These are phyloP conservation scores for Clonostachys sp. DNA, from an alignment of 2,329 filamentous ascomycete species.

Conservation along the genomic window DNA sequence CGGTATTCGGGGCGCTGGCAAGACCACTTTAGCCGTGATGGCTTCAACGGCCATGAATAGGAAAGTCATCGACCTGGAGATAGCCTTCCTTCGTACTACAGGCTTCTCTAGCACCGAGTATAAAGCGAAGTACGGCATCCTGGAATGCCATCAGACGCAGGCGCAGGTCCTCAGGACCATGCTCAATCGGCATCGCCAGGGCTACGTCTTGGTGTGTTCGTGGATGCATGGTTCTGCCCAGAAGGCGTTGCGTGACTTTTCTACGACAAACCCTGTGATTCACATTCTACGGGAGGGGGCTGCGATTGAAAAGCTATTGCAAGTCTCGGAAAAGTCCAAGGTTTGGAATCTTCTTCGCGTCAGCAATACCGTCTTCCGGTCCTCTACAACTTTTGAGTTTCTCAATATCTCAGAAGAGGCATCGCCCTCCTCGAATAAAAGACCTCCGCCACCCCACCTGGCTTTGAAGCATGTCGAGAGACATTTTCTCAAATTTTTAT, in stretches of 20 bases:
- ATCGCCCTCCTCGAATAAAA: constrained; percentile 2
- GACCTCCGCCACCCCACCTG: constrained; percentile 50
- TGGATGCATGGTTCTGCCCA: constrained; percentile 64
- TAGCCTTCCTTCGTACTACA: constrained; percentile 59
- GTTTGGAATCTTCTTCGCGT: constrained; percentile 54
- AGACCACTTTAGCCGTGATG: constrained; percentile 72
- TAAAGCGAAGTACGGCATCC: constrained; percentile 56
- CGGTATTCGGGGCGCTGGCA: constrained; percentile 70
- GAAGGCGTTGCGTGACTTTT: constrained; percentile 55
- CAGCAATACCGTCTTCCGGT: constrained; percentile 54
- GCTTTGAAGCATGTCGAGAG: constrained; percentile 64
- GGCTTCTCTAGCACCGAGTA: constrained; percentile 59
- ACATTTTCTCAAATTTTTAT: constrained; percentile 66
- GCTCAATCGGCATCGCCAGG: constrained; percentile 52
- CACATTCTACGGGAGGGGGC: constrained; percentile 62
- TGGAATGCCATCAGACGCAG: constrained; percentile 60
- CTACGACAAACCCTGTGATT: constrained; percentile 63
- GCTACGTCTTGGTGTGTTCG: constrained; percentile 67
- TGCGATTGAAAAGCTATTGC: constrained; percentile 61
- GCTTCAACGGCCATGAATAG: constrained; percentile 66
- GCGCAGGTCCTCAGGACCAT: constrained; percentile 56
- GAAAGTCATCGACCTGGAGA: constrained; percentile 65
- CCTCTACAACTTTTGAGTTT: constrained; percentile 71
- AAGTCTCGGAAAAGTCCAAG: constrained; percentile 48
- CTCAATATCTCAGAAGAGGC: constrained; percentile 64